These are phyloP conservation scores for Hymenoscyphus fructigenus DNA, from an alignment of 2,329 filamentous ascomycete species.

Conservation along the genomic window DNA sequence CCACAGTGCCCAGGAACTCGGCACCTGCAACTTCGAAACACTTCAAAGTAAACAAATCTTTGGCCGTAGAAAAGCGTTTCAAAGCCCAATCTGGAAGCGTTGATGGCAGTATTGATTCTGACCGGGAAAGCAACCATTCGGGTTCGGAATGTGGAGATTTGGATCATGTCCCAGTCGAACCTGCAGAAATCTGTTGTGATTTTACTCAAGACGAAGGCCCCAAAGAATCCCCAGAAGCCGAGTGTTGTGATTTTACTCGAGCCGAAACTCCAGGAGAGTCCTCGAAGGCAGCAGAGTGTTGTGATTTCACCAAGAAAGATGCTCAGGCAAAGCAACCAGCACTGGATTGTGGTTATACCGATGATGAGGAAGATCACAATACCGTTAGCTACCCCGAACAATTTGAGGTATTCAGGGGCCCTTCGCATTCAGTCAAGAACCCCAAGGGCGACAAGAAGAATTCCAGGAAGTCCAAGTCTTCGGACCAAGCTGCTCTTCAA, in stretches of 20 bases:
- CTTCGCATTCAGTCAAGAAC: too few relatives aligned
- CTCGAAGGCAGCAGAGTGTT: neutral
- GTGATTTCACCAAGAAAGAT: neutral
- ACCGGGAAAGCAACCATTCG: neutral
- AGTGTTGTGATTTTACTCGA: neutral
- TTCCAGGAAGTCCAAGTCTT: neutral
- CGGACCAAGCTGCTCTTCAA: neutral
- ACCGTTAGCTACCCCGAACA: too few relatives aligned
- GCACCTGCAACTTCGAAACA: neutral
- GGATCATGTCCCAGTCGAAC: neutral
- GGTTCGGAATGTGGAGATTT: conserved; percentile 6
- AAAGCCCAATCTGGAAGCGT: neutral
- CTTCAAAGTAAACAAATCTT: neutral
- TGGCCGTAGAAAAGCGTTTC: neutral
- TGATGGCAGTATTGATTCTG: neutral
- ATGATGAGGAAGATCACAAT: neutral
- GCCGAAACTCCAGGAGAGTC: neutral
- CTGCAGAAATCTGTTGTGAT: conserved; percentile 9
- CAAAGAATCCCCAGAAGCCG: neutral
- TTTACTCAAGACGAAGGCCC: neutral
- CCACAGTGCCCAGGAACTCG: too few relatives aligned
- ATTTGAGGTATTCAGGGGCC: too few relatives aligned
- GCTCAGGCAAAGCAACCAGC: neutral
- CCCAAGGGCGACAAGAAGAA: neutral
- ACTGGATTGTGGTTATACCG: neutral